These are phyloP conservation scores for Plenodomus tracheiphilus DNA, from an alignment of 2,329 filamentous ascomycete genomes.

Conservation along the genomic window DNA sequence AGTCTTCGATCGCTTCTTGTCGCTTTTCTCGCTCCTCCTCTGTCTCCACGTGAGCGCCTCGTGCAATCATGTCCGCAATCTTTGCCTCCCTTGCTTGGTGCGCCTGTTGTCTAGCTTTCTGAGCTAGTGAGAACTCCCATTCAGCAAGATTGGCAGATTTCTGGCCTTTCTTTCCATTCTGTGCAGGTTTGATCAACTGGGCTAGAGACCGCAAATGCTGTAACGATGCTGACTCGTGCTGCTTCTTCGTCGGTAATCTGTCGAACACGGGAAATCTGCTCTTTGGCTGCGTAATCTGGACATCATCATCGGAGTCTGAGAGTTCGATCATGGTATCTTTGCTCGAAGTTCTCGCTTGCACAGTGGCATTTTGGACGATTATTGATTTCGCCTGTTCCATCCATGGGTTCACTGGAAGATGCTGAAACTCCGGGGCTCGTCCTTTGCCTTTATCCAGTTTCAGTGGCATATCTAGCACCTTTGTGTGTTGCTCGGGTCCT, in stretches of 20 bases:
- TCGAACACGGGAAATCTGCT: constrained; percentile 63
- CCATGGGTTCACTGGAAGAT: constrained; percentile 34
- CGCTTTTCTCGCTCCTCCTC: constrained; percentile 84
- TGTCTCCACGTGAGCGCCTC: constrained; percentile 80
- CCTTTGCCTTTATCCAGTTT: constrained; percentile 63
- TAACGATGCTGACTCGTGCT: constrained; percentile 66
- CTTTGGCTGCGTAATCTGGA: constrained; percentile 62
- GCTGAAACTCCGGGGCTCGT: constrained; percentile 53
- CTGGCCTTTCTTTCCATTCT: constrained; percentile 48
- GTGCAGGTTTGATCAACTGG: constrained; percentile 67
- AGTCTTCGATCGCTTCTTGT: constrained; percentile 81
- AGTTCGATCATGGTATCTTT: constrained; percentile 32
- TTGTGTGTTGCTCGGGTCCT: constrained; percentile 3
- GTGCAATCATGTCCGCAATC: constrained; percentile 74
- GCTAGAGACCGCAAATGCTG: constrained; percentile 74
- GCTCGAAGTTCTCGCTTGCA: constrained; percentile 7
- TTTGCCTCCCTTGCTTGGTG: constrained; percentile 75
- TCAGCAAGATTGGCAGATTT: constrained; percentile 69
- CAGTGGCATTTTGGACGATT: constrained; percentile 14
- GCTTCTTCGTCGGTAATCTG: constrained; percentile 64
- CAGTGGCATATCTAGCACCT: constrained; percentile 11
- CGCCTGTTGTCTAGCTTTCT: constrained; percentile 78
- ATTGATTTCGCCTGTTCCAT: constrained; percentile 15
- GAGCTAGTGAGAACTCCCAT: constrained; percentile 68
- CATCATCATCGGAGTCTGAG: constrained; percentile 62